Evolutionary conservation across 805 yeast species (phyloP).

Genomic region (Sungouiozyma intestinalis): DNA sequence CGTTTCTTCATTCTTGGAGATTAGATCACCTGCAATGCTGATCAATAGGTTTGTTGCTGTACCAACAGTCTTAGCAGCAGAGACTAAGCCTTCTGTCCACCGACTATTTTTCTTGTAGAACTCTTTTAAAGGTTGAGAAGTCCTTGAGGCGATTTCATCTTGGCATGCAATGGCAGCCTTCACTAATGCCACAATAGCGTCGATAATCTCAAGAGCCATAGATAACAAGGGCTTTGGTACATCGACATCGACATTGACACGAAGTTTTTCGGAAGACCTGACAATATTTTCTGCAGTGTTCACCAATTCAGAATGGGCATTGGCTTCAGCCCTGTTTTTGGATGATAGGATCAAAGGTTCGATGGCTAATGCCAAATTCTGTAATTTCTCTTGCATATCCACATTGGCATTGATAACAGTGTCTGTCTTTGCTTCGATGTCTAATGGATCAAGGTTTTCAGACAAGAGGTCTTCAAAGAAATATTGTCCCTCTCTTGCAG

Average conservation of each 20-base stretch:
- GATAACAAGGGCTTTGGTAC: conserved; percentile 67
- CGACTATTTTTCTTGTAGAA: conserved; percentile 80
- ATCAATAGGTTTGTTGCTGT: conserved; percentile 72
- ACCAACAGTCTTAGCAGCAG: conserved; percentile 84
- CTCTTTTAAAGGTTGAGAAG: conserved; percentile 31
- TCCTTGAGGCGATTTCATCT: conserved; percentile 59
- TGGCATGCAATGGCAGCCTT: conserved; percentile 73
- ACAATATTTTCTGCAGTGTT: conserved; percentile 62
- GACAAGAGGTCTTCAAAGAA: conserved; percentile 54
- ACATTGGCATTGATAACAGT: conserved; percentile 66
- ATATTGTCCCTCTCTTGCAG: conserved; percentile 50
- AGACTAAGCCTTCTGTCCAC: conserved; percentile 89
- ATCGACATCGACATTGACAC: conserved; percentile 34
- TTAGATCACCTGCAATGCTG: conserved; percentile 77
- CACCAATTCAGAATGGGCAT: conserved; percentile 65
- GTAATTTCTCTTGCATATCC: conserved; percentile 62
- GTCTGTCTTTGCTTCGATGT: conserved; percentile 59
- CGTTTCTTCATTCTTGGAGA: conserved; percentile 34
- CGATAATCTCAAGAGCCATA: conserved; percentile 72
- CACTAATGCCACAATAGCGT: conserved; percentile 63
- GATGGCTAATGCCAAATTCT: conserved; percentile 49
- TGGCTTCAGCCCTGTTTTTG: conserved; percentile 28
- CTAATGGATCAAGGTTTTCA: conserved; percentile 38
- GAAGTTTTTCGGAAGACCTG: conserved; percentile 52
- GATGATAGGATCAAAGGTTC: conserved; percentile 30